A percentile compares a stretch with the other conserved stretches of the same genome.
Evolutionary conservation across 176 grass and related monocot species (phyloP).

Genomic region (Bothriochloa decipiens): DNA sequence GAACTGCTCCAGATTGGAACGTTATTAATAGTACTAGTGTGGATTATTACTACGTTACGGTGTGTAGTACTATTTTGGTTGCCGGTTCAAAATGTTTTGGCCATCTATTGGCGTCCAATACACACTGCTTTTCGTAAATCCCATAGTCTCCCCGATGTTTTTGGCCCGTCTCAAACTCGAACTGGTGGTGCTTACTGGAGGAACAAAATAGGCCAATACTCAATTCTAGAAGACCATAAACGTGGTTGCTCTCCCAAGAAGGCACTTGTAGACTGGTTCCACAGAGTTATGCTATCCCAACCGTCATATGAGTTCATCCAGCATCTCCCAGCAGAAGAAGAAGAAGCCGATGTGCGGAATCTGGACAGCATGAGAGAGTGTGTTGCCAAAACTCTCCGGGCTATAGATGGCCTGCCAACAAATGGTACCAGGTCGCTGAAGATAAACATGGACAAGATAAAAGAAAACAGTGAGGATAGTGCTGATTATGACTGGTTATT

Average conservation of each 20-base stretch:
- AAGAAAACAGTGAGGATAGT: neutral
- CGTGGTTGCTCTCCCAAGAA: neutral
- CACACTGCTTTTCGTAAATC: too few species aligned
- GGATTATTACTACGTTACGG: too few species aligned
- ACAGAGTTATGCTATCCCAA: neutral
- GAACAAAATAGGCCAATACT: neutral
- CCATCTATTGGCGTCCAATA: too few species aligned
- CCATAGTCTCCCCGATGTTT: too few species aligned
- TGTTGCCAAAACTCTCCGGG: neutral
- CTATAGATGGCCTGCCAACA: neutral
- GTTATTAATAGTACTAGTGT: too few species aligned
- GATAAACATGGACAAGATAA: too few species aligned
- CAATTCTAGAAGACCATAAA: neutral
- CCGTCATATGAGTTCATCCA: neutral
- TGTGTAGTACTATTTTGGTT: too few species aligned
- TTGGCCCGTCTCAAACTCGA: neutral
- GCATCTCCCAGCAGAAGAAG: neutral
- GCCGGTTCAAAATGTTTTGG: too few species aligned
- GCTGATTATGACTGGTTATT: neutral
- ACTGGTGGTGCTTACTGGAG: neutral
- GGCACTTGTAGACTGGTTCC: neutral
- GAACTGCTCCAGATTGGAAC: too few species aligned
- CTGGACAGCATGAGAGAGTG: neutral
- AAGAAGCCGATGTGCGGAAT: neutral
- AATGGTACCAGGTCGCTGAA: too few species aligned